Percentiles rank a stretch among this genome's conserved stretches.
phyloP scores from a whole-genome alignment of 495 filamentous ascomycete species.

The Cryomyces minteri region DNA sequence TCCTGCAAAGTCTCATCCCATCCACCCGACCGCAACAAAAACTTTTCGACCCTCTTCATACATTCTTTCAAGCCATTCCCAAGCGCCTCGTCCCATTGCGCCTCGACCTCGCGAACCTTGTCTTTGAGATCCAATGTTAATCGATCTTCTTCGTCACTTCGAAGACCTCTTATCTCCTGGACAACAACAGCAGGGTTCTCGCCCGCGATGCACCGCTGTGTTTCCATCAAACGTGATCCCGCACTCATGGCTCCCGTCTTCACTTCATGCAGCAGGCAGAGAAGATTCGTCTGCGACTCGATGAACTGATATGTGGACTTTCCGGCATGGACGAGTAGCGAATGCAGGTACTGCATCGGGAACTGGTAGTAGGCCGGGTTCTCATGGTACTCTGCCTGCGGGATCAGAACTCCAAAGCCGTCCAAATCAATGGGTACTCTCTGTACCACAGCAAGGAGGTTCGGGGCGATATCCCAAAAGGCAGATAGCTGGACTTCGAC shows the following conservation, averaged over 20 bases:
- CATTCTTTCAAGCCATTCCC: conserved; percentile 36
- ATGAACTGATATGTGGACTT: conserved; percentile 92
- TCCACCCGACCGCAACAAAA: conserved; percentile 14
- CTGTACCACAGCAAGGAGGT: conserved; percentile 53
- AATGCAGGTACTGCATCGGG: conserved; percentile 78
- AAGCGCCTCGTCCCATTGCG: conserved; percentile 61
- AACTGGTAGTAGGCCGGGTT: conserved; percentile 61
- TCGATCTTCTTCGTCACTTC: conserved; percentile 41
- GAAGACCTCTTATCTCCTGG: conserved; percentile 38
- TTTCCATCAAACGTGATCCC: conserved; percentile 31
- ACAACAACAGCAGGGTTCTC: conserved; percentile 29
- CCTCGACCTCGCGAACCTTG: conserved; percentile 74
- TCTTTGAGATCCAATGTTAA: conserved; percentile 83
- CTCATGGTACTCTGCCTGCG: conserved; percentile 59
- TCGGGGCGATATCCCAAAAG: conserved; percentile 95
- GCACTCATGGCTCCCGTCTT: conserved; percentile 58
- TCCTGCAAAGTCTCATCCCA: conserved; percentile 24
- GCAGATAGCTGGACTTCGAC: conserved; percentile 80
- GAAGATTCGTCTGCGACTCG: conserved; percentile 77
- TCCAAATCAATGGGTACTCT: conserved; percentile 39
- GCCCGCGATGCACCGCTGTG: conserved; percentile 38
- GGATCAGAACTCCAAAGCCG: conserved; percentile 39
- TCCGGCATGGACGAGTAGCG: conserved; percentile 66
- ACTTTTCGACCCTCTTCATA: conserved; percentile 27
- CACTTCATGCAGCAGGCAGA: conserved; percentile 89